phyloP scores from a whole-genome alignment of 176 grass and related monocot species.

The Aegilops umbellulata region DNA sequence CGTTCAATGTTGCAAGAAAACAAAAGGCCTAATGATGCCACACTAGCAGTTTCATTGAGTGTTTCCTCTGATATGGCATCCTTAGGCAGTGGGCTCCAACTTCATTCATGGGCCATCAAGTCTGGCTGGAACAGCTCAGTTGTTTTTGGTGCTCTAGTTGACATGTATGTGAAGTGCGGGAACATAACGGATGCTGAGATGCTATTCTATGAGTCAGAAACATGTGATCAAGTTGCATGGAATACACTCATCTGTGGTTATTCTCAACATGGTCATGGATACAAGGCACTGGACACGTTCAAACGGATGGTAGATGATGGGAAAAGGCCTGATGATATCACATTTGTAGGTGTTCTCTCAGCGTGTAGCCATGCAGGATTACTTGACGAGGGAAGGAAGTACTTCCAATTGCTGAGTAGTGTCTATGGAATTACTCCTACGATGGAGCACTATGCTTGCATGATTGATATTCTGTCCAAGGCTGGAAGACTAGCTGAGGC shows the following conservation, averaged over 20 bases:
- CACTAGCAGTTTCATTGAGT: slow-evolving; percentile 22
- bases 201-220: slow-evolving; percentile 21
- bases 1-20: slow-evolving; percentile 40
- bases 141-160: slow-evolving; percentile 31
- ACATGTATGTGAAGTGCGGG: slow-evolving; percentile 45
- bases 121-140: slow-evolving; percentile 23
- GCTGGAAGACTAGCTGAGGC: slow-evolving; percentile 42
- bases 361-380: slow-evolving; percentile 48
- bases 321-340: slow-evolving; percentile 38
- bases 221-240: slow-evolving; percentile 35
- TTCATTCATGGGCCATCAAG: slow-evolving; percentile 45
- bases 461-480: slow-evolving; percentile 18
- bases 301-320: slow-evolving; percentile 31
- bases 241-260: slow-evolving; percentile 43
- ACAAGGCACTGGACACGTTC: slow-evolving; percentile 38
- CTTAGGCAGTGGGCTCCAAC: slow-evolving; percentile 34
- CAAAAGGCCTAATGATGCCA: slow-evolving; percentile 30
- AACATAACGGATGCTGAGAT: slow-evolving; percentile 29
- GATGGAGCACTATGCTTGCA: slow-evolving; percentile 39
- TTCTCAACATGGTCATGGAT: slow-evolving; percentile 18
- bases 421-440: slow-evolving; percentile 30
- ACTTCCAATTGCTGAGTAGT: slow-evolving; percentile 32
- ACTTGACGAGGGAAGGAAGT: slow-evolving; percentile 35
- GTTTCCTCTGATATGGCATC: slow-evolving; percentile 41
- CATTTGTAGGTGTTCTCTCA: slow-evolving; percentile 40